Base-by-base conservation (phyloP, 257 asterid species). In the Henckelia pumila region DNA sequence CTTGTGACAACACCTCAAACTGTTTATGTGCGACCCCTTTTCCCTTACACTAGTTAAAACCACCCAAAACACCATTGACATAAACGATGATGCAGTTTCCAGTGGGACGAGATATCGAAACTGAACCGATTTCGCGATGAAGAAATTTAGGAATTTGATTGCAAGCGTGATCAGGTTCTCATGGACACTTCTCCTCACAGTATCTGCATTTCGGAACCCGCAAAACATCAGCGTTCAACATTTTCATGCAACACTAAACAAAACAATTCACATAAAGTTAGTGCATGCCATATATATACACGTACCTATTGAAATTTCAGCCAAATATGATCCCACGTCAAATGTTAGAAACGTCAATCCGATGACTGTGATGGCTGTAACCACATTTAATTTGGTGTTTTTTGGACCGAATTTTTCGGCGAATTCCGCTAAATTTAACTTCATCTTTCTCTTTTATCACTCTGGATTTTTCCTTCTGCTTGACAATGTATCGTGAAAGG, bases 61-160 rank as follows among this genome's bases (percentile, higher is more conserved):
- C 60, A 58, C 49, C 79, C 77, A 71, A 23, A 78, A 71, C 64
- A 68, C 61, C 22, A 63, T 67, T 6, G 77, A 21, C 64, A 35
- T 59, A 35, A 71, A 55, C 3, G 64, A 40, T 11, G 61, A 20
- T 40, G 49, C 69, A 57, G 71, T 56, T 61, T 77, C 76, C 68
- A 66, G 61, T 8, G 75, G 79, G 37, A 35, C 69, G 22, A 35
- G 28, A 35, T 66, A 70, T 75, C 83, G 71, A 75, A 67, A 71
- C 72, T 78, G 79, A 37, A 66, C 1, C 5, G 73, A 63, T 60
- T 71, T 78, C 10, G 80, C 83, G 14, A 75, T 37, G 69, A 72
- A 68, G 77, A 74, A 75, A 72, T 71, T 75, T 58, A 75, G 61
- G 49, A 75, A 74, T 74, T 78, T 74, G 55, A 78, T 55, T 61